Base-by-base conservation (phyloP, 805 yeast genomes). In the Ogataea thermomethanolica region DNA sequence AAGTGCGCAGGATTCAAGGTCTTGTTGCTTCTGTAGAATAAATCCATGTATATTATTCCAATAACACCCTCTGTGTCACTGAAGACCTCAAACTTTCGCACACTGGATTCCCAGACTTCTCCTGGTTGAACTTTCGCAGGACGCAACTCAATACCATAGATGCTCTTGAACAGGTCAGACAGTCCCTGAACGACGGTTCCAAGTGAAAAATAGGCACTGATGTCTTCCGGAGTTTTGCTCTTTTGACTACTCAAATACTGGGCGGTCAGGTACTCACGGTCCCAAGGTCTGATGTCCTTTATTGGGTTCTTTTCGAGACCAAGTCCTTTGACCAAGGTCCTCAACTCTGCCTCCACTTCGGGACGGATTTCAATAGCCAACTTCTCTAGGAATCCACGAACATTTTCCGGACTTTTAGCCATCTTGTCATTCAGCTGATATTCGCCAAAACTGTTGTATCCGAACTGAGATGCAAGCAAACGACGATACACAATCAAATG, bases 1-100 rank as follows among this genome's bases (percentile, higher is more conserved):
- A 87, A 93, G 64, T 93, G 99, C 0, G 98, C 95, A 1, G 99
- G 97, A 43, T 83, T 79, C 1, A 87, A 80, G 1, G 84, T 77
- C 60, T 85, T 85, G 10, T 83, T 82, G 7, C 70, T 71, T 39
- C 95, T 72, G 48, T 84, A 82, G 69, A 91, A 86, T 37, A 93
- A 69, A 59, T 93, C 99, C 51, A 95, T 76, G 58, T 93, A 93
- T 20, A 93, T 78, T 35, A 83, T 76, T 2, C 98, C 99, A 29
- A 85, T 71, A 21, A 80, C 57, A 0, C 80, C 84, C 25, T 78
- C 73, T 0, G 65, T 60, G 26, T 80, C 81, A 45, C 86, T 81
- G 27, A 78, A 74, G 7, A 87, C 95, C 47, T 84, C 78, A 22
- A 93, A 66, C 51, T 87, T 81, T 37, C 96, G 73, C 4, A 93